phyloP scores from a whole-genome alignment of 2,329 filamentous ascomycete genomes.

The Aspergillus sergii region DNA sequence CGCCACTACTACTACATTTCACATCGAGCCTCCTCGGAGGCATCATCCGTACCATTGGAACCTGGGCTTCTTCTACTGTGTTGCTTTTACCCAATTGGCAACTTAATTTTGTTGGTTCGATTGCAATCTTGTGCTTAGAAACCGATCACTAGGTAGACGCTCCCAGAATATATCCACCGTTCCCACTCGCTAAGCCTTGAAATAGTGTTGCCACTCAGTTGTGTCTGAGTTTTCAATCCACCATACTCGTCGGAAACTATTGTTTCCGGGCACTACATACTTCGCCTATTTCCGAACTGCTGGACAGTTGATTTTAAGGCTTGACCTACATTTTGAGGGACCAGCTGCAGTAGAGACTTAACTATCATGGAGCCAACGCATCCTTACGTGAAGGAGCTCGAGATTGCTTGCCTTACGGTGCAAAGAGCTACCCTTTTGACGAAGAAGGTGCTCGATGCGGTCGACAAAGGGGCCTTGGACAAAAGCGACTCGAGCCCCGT shows the following conservation, averaged over 20 bases:
- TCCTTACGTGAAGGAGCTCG: constrained; percentile 39
- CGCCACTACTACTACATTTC: background rate
- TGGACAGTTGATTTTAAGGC: background rate
- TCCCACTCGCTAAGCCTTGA: background rate
- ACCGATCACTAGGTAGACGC: background rate
- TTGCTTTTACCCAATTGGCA: background rate
- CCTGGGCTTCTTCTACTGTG: background rate
- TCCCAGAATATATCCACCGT: background rate
- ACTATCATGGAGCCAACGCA: constrained; percentile 27
- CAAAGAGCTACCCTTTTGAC: constrained; percentile 61
- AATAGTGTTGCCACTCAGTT: background rate
- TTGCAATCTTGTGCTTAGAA: background rate
- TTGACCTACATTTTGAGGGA: background rate
- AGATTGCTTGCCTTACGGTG: constrained; percentile 49
- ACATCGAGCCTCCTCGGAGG: background rate
- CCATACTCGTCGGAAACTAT: background rate
- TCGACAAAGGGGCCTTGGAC: constrained; percentile 55
- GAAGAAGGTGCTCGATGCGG: constrained; percentile 53
- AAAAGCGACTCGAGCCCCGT: constrained; percentile 64
- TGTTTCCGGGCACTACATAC: background rate
- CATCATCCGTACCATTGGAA: background rate
- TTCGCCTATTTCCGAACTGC: background rate
- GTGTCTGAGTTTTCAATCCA: background rate
- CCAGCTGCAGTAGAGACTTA: background rate
- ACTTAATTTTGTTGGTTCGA: background rate